Evolutionary conservation across 2,329 filamentous ascomycete species (phyloP).

Genomic region (Fusarium palustre): DNA sequence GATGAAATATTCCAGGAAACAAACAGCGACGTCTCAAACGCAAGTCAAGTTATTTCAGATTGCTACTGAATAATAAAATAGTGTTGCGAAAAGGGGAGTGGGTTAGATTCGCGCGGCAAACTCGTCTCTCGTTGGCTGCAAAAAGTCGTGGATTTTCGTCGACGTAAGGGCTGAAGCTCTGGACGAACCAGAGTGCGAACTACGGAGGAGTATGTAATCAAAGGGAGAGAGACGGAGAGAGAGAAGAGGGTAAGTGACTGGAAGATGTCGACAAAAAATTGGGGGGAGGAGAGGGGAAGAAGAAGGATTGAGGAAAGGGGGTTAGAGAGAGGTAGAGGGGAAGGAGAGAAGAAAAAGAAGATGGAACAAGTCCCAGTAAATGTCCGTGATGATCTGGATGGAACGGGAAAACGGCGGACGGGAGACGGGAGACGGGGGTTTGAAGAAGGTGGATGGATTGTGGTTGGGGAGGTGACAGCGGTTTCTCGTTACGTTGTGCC

Average conservation of each 20-base stretch:
- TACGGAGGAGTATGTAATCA: constrained; percentile 27
- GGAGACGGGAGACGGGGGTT: constrained; percentile 43
- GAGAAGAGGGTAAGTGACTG: constrained; percentile 3
- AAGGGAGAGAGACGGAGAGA: constrained; percentile 12
- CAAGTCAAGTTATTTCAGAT: constrained; percentile 1
- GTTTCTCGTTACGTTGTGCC: constrained; percentile 40
- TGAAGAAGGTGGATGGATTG: constrained; percentile 35
- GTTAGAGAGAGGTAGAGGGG: constrained; percentile 17
- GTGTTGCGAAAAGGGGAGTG: constrained; percentile 16
- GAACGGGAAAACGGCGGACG: constrained; percentile 45
- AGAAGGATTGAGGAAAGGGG: constrained; percentile 34
- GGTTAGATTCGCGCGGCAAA: constrained; percentile 12
- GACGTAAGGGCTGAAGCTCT: constrained; percentile 33
- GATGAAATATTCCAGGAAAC: not conserved
- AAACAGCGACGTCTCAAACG: constrained; percentile 11
- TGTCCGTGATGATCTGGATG: constrained; percentile 46
- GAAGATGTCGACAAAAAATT: constrained; percentile 25
- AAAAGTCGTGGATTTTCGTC: constrained; percentile 37
- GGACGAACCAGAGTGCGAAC: constrained; percentile 25
- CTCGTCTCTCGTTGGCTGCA: constrained; percentile 31
- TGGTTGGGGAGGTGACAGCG: constrained; percentile 47
- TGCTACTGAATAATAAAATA: constrained; percentile 10
- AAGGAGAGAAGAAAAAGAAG: constrained; percentile 33
- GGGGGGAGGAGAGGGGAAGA: constrained; percentile 17
- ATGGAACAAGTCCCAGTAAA: constrained; percentile 40